Evolutionary conservation across 208 protist genomes (phyloP), one percentile per base, ranked within the genome.

Genomic region (Lotmaria passim): DNA sequence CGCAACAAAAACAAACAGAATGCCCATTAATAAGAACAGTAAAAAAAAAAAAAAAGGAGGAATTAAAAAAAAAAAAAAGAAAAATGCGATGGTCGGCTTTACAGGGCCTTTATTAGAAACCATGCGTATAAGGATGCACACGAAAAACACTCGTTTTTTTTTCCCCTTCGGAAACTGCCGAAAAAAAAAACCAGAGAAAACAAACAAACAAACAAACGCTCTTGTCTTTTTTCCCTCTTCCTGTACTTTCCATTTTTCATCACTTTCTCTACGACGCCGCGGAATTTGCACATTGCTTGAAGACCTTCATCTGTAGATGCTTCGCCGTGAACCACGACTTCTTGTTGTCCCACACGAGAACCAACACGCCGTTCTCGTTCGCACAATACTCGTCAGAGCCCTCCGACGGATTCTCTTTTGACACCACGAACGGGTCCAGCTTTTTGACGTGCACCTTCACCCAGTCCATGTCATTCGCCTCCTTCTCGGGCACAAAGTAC

Each of bases 261-360:
- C n/a, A n/a, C n/a, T n/a, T n/a, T n/a, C n/a, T n/a, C n/a, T 14
- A 41, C 38, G 10, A 41, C 44, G 10, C 44, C 44, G 0, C n/a
- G 7, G 7, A 24, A 8, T 50, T 0, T 5, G 7, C 0, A 21
- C 44, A 21, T 47, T 79, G 55, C 78, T 87, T 89, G 58, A 83
- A 87, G 19, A 90, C 76, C 21, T 70, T 71, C 75, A 89, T 73
- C 58, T 90, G 87, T 17, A 93, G 51, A 14, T 59, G 72, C 53
- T 81, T 82, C 38, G 63, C 46, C n/a, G 66, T 66, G 41, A 84
- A 78, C 84, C 87, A 90, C 47, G 81, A 61, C n/a, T 58, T 43
- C 26, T 65, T 86, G 59, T 88, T 93, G 57, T 88, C 81, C 81
- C 83, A 90, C 46, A 78, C 24, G 3, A 93, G 63, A 1, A 83